A percentile compares a stretch with the other conserved stretches of the same genome.
phyloP scores from a whole-genome alignment of 345 rosid genomes.

The Syzygium jambos region DNA sequence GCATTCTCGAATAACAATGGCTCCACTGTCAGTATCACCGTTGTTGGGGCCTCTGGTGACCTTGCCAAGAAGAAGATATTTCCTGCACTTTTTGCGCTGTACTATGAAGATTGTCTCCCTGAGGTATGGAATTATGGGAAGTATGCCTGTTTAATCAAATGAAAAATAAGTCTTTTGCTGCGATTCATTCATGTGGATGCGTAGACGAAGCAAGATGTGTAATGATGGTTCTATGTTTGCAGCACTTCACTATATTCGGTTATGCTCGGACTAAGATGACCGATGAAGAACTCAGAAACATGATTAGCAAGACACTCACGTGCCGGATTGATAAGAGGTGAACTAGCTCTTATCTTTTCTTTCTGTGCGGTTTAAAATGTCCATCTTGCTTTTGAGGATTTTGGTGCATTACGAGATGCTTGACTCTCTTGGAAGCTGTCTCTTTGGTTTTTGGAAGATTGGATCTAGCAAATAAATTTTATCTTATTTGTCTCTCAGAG shows the following conservation, averaged over 20 bases:
- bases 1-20: slow-evolving; percentile 28
- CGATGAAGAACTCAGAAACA: slow-evolving; percentile 78
- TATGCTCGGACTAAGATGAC: slow-evolving; percentile 99
- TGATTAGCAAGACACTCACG: slow-evolving; percentile 95
- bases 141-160: not conserved
- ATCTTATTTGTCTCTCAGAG: slow-evolving; percentile 31
- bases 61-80: slow-evolving; percentile 99
- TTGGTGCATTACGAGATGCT: not conserved
- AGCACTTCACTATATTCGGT: slow-evolving; percentile 90
- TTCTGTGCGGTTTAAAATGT: not conserved
- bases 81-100: slow-evolving; percentile 97
- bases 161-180: not conserved
- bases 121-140: slow-evolving; percentile 39
- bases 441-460: not conserved
- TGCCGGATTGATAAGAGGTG: slow-evolving; percentile 97
- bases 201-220: not conserved
- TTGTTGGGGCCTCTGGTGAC: slow-evolving; percentile 99
- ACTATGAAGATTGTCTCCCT: slow-evolving; percentile 91
- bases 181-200: not conserved
- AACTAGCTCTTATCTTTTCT: slow-evolving; percentile 1
- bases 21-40: slow-evolving; percentile 81
- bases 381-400: not conserved
- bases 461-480: not conserved
- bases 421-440: not conserved
- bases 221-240: slow-evolving; percentile 4